Evolutionary conservation across 345 rosid genomes (phyloP).

Genomic region (Aurinia saxatilis): DNA sequence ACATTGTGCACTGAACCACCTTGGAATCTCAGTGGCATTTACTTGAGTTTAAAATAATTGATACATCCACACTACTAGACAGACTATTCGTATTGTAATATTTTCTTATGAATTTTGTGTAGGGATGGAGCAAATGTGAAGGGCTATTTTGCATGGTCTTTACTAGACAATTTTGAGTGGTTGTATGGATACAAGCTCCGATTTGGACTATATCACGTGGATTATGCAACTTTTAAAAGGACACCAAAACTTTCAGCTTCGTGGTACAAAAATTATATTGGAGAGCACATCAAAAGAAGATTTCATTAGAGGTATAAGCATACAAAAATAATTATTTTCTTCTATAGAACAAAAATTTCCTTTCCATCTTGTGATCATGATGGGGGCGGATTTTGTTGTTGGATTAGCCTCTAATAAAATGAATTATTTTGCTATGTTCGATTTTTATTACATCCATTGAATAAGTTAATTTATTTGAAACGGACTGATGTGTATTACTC

Average conservation of each 20-base stretch:
- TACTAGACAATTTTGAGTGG: slow-evolving; percentile 83
- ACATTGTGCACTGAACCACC: not conserved
- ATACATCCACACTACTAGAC: not conserved
- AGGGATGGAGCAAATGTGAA: slow-evolving; percentile 71
- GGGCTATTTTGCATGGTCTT: slow-evolving; percentile 70
- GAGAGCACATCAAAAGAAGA: slow-evolving; percentile 14
- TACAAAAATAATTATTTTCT: not conserved
- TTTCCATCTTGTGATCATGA: not conserved
- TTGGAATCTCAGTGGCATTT: not conserved
- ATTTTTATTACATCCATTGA: not conserved
- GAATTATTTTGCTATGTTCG: not conserved
- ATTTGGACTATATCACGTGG: slow-evolving; percentile 59
- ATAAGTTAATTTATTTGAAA: too few relatives aligned
- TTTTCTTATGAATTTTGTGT: not conserved
- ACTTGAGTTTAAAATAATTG: not conserved
- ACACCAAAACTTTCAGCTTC: slow-evolving; percentile 54
- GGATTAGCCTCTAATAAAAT: not conserved
- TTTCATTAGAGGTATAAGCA: not conserved
- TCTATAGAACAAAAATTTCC: not conserved
- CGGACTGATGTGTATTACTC: too few relatives aligned
- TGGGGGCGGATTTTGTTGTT: not conserved
- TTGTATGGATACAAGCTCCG: slow-evolving; percentile 42
- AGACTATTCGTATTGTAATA: not conserved
- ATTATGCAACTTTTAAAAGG: slow-evolving; percentile 44
- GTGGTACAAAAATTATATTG: slow-evolving; percentile 48